Percentiles rank a stretch among this genome's conserved stretches.
Evolutionary conservation across 23 red algal species (phyloP).

Genomic region (Cyanidiococcus yangmingshanensis): DNA sequence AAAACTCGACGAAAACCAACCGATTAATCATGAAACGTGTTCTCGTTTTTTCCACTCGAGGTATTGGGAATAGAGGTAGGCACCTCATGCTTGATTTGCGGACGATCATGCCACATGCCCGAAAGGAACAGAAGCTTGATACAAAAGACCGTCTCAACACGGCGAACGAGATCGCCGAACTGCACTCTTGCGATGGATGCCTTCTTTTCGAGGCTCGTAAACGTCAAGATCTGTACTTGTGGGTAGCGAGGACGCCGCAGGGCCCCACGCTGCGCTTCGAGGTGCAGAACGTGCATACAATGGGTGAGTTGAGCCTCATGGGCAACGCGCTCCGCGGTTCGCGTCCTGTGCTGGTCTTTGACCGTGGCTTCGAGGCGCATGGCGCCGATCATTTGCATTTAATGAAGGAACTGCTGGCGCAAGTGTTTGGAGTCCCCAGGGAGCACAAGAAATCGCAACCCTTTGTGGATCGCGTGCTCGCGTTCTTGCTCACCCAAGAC

Average conservation of each 20-base stretch:
- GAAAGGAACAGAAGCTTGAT: conserved; percentile 92
- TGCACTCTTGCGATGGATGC: conserved; percentile 55
- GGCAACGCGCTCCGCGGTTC: conserved; percentile 74
- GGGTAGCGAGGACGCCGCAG: conserved; percentile 58
- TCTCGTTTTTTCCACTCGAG: conserved; percentile 74
- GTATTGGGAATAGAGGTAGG: conserved; percentile 55
- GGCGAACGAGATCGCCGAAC: conserved; percentile 74
- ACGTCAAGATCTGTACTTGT: conserved; percentile 85
- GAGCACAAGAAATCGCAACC: conserved; percentile 60
- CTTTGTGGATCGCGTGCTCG: conserved; percentile 82
- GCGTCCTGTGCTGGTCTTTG: conserved; percentile 74
- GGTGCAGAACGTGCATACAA: conserved; percentile 87
- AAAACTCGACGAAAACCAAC: too few relatives aligned
- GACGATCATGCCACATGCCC: conserved; percentile 63
- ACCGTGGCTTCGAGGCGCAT: conserved; percentile 45
- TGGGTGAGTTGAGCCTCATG: conserved; percentile 74
- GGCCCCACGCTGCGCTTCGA: conserved; percentile 78
- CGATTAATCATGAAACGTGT: conserved; percentile 26
- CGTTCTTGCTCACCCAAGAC: conserved; percentile 49
- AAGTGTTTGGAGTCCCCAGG: conserved; percentile 46
- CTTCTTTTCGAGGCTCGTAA: conserved; percentile 78
- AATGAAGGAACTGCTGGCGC: conserved; percentile 57
- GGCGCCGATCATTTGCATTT: conserved; percentile 28
- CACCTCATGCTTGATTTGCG: conserved; percentile 89
- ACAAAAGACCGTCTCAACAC: conserved; percentile 77